Percentiles rank a stretch among this genome's conserved stretches.
Conservation (phyloP, 306 rosid genomes). For the Psophocarpus tetragonolobus region DNA sequence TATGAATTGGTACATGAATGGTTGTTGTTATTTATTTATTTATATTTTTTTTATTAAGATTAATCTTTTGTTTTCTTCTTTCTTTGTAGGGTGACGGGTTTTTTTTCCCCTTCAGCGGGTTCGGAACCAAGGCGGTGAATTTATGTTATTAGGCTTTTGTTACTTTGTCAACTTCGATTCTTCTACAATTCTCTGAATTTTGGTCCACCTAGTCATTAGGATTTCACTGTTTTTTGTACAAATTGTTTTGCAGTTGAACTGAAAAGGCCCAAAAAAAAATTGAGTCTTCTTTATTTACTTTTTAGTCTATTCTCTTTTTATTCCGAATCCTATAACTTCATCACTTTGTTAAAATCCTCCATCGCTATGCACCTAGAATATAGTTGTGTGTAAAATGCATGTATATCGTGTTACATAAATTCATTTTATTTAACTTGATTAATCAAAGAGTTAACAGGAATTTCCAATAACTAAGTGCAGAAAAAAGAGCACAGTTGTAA, state of each 20-base stretch:
- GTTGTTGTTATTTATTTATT: not conserved
- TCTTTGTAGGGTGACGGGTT: constrained; percentile 16
- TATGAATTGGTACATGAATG: constrained; percentile 20
- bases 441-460: not conserved
- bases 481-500: not conserved
- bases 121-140: constrained; percentile 23
- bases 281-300: not conserved
- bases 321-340: not conserved
- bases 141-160: constrained; percentile 30
- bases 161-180: constrained; percentile 27
- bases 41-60: no score
- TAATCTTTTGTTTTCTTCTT: not conserved
- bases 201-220: constrained; percentile 24
- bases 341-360: not conserved
- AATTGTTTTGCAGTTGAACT: constrained; percentile 47
- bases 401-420: not conserved
- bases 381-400: not conserved
- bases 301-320: not conserved
- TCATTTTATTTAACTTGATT: not conserved
- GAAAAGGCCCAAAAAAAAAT: not conserved
- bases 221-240: constrained; percentile 58
- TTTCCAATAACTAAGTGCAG: not conserved
- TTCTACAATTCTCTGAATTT: constrained; percentile 31
- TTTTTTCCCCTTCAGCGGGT: constrained; percentile 33
- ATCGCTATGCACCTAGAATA: not conserved